These are phyloP conservation scores for Diaporthe ilicicola DNA, from an alignment of 2,329 filamentous ascomycete species.

Conservation along the genomic window DNA sequence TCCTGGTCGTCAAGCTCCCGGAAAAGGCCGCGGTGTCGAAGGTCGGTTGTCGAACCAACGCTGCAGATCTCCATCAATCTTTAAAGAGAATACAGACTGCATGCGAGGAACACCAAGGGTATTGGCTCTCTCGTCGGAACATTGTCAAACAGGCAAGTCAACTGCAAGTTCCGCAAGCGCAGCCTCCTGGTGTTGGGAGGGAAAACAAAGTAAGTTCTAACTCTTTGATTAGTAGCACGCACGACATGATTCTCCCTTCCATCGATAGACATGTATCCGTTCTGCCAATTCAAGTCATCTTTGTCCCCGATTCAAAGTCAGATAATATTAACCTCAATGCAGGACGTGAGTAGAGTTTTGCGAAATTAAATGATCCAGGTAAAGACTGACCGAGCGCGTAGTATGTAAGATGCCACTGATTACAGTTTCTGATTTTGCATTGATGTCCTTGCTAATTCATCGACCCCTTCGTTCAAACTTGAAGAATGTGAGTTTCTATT, in stretches of 20 bases:
- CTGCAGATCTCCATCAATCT: not conserved
- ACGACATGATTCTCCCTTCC: not conserved
- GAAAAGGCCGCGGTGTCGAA: fast-evolving
- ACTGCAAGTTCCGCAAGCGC: not conserved
- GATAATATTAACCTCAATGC: not conserved
- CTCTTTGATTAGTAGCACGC: too few species aligned
- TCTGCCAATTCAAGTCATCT: too few species aligned
- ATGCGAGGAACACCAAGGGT: not conserved
- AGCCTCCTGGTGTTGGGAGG: not conserved
- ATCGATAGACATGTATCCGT: too few species aligned
- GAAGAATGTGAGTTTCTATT: not conserved
- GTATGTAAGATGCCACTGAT: not conserved
- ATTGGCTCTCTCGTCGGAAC: not conserved
- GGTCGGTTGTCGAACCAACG: not conserved
- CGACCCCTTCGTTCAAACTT: not conserved
- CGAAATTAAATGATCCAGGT: not conserved
- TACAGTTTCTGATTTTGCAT: not conserved
- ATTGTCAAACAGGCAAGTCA: not conserved
- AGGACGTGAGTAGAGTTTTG: not conserved
- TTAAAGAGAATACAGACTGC: not conserved
- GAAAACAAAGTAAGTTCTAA: not conserved
- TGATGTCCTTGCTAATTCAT: not conserved
- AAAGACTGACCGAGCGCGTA: not conserved
- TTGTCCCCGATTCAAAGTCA: not conserved
- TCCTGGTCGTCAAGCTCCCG: not conserved